Evolutionary conservation across 2,329 filamentous ascomycete species (phyloP), one percentile per base, ranked within the genome.

Genomic region (Pyrenophora teres): DNA sequence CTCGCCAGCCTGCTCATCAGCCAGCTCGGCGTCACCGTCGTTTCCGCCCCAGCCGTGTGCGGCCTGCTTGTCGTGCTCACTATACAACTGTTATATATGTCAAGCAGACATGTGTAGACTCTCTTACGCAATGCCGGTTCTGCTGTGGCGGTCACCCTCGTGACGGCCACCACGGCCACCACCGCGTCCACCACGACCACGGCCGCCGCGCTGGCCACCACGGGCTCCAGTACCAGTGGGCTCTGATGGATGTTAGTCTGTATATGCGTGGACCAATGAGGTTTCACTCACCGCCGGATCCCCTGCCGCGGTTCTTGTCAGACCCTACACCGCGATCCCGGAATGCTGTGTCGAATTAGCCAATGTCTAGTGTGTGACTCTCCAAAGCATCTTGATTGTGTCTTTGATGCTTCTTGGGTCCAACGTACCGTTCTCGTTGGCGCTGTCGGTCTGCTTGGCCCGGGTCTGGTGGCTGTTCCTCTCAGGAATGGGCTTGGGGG

Each of bases 1-100:
- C 76, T 95, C 92, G 67, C 89, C 94, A 66, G 88, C 91, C 78
- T 90, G 85, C 83, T 97, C 94, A 69, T 97, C 94, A 72, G 89
- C 89, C 79, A 89, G 86, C 80, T 95, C 91, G 72, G 88, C 88
- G 58, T 87, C 81, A 69, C 92, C 94, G 72, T 90, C 88, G 66
- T 83, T 83, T 71, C 85, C 87, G 68, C 93, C 94, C 92, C 93
- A 97, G 68, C 90, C 89, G 77, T 93, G 89, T 72, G 86, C 89
- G 74, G 88, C 86, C 78, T 93, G 88, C 85, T 95, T 95, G 68
- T 91, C 88, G 71, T 89, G 88, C 62, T 90, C 88, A 70, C 89
- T 90, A 46, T 6, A 19, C 5, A 5, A 13, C 18, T 31, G 57
- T 71, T 50, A 72, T 63, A 46, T 4, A 39, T 23, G 12, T 18